Evolutionary conservation across 1,284 basidiomycete genomes (phyloP), one percentile per base, ranked within the genome.

Genomic region (Mycosarcoma maydis): DNA sequence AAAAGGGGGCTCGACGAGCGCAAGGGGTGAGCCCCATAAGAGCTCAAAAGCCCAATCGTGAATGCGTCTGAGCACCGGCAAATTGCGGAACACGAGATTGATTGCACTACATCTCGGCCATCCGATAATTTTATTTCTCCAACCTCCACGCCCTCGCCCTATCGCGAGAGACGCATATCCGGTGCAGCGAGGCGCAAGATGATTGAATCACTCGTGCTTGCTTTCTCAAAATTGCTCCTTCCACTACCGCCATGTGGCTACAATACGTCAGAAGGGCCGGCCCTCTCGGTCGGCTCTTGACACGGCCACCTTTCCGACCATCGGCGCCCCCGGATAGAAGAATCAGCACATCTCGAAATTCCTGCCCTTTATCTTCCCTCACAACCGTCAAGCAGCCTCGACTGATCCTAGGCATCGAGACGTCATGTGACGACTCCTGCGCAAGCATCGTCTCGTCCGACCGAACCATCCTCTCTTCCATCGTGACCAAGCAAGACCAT

Each of bases 371-470:
- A 29, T 7, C 27, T 13, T 29, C 27, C 7, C 27, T 6, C 39
- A 24, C 36, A 17, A 29, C 34, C 19, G 9, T 34, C 10, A n/a
- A 20, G 24, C 33, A 36, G 17, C 41, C 54, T 5, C 33, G 50
- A 22, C 42, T 65, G 19, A 71, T 80, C 14, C 66, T 80, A 2
- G 78, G 78, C 32, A 79, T 80, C 23, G 78, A 80, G 34, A 76
- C 77, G 10, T 80, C 78, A 8, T 81, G 79, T 49, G 79, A 81
- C 42, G 79, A 81, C 51, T 80, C 78, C 4, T 81, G 79, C 44
- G 79, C 75, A 0, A 57, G 70, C 19, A 58, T 80, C 29, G 73
- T 79, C 27, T 45, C 68, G 5, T 73, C 69, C 22, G 58, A 75
- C 19, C 59, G 75, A 3, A 42, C 38, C 23, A 61, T 81, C 27